Evolutionary conservation across 192 early-diverging fungal genomes (phyloP).

Genomic region (Gigaspora rosea): DNA sequence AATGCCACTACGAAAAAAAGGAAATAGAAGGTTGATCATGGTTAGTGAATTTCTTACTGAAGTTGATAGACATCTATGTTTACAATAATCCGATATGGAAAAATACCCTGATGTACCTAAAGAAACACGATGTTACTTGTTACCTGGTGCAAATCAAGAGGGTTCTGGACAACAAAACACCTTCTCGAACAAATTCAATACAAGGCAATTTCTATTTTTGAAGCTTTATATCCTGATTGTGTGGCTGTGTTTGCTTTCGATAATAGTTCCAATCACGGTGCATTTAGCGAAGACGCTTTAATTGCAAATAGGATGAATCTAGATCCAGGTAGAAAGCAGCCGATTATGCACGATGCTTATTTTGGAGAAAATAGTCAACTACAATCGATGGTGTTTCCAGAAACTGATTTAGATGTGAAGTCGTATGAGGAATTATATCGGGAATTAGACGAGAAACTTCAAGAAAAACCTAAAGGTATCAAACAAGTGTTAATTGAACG

Average conservation of each 20-base stretch:
- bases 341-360: neutral
- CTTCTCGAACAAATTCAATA: conserved; percentile 23
- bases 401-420: too few species aligned
- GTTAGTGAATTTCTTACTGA: neutral
- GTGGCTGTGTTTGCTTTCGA: conserved; percentile 17
- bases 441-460: too few species aligned
- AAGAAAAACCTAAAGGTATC: too few species aligned
- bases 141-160: neutral
- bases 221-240: conserved; percentile 9
- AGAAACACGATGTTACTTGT: neutral
- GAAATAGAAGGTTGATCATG: neutral
- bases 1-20: conserved; percentile 1
- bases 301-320: conserved; percentile 20
- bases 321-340: neutral
- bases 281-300: conserved; percentile 15
- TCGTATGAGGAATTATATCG: too few species aligned
- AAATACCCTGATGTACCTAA: neutral
- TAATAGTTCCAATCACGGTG: conserved; percentile 24
- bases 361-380: too few species aligned
- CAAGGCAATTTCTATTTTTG: conserved; percentile 24
- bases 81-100: neutral
- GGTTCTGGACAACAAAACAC: conserved; percentile 13
- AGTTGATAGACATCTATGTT: too few species aligned
- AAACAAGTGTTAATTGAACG: too few species aligned
- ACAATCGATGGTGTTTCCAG: too few species aligned